Base-by-base conservation (phyloP, 768 basidiomycete genomes). In the Russula brevipes region DNA sequence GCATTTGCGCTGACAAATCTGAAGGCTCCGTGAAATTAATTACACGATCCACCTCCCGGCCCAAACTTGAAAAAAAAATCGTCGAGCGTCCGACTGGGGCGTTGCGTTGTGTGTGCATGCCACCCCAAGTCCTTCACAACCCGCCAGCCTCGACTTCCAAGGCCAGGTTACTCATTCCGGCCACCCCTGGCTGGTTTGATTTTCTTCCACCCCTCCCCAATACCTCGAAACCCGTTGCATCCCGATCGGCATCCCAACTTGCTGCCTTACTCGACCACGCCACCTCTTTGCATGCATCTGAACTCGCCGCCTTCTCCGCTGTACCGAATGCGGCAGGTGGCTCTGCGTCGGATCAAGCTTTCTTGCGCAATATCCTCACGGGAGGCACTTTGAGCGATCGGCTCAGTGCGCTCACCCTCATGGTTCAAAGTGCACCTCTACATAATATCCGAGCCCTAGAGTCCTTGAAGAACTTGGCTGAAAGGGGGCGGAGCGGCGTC, bases 391-490 rank as follows among this genome's bases (percentile, higher is more conserved):
- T 63, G 33, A 91, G 94, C 19, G 62, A 63, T 59, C 62, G 62
- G 31, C 62, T 63, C 1, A 59, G 57, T 47, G 62, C 57, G 3
- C 57, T 63, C 90, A 96, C 74, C 85, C 62, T 63, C 39, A 54
- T 63, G 51, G 57, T 41, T 10, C 62, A 59, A 38, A 12, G 86
- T 56, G 89, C 89, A 54, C 95, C 95, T 1, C 65, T 95, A 64
- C 92, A 96, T 71, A 93, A 95, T 70, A 82, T 81, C 8, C 86
- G 86, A 67, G 89, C 93, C 0, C 75, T 97, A 55, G 91, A 92
- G 60, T 81, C 80, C 2, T 74, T 98, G 59, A 84, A 85, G 71
- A 75, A 74, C 3, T 86, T 96, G 87, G 85, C 89, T 1, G 89
- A 90, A 70, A 76, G 81, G 41, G 87, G 88, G 0, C 85, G 88